Evolutionary conservation across 148 eudicot species (phyloP), one percentile per base, ranked within the genome.

Genomic region (Cornus florida): DNA sequence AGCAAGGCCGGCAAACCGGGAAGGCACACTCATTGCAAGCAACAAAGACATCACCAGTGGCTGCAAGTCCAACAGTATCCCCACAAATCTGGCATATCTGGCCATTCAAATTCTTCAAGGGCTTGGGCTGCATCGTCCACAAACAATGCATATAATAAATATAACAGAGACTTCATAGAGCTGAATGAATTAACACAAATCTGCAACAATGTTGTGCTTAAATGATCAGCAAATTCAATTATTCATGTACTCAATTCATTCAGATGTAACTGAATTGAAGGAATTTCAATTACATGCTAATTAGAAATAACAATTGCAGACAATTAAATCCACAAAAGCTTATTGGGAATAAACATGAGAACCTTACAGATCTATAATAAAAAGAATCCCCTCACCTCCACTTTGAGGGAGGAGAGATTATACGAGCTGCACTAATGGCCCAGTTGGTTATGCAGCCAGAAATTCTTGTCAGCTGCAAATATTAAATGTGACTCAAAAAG

Each of bases 1-100:
- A 92, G 74, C 95, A 92, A 81, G 90, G 88, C 83, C 89, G 83
- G 76, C 95, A 92, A 75, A 92, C 93, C 14, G 95, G 95, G 72
- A 90, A 92, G n/a, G 90, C 95, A 87, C 95, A 92, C 77, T 92
- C 95, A 70, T 90, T 88, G 86, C 96, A 92, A 38, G 93, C 96
- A 50, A 92, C 93, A 83, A 92, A 92, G 71, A 83, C 67, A 83
- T 86, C 93, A 66, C 92, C 92, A 14, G 39, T 70, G 32, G 88
- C 79, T 1, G 83, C 86, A 46, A 74, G 48, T 10, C 93, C 97
- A 38, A 92, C 97, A 71, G 86, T 81, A 62, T 92, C 97, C 48
- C 92, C 91, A 75, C 97, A 92, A 72, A 92, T 90, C 85, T 92
- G 97, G 75, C 97, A 92, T 78, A 89, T 79, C 77, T 92, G 92